Base-by-base conservation (phyloP, 345 rosid genomes). In the Gossypium sturtianum region DNA sequence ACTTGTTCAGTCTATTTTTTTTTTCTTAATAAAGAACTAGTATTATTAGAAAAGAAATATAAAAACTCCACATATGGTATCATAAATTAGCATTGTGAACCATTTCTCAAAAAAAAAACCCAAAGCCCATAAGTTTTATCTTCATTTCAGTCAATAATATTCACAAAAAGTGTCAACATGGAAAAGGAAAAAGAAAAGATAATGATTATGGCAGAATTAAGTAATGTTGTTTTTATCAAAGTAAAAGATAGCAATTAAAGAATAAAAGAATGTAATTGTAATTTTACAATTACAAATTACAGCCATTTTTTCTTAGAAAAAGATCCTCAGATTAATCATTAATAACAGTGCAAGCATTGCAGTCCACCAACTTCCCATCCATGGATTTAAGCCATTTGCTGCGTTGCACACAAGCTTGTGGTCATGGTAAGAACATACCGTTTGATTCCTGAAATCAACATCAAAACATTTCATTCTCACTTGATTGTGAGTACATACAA, bases 391-490 rank as follows among this genome's bases (percentile, higher is more conserved):
- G 70, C 85, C 84, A 43, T 73, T 68, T 15, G 84, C 81, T 78
- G 84, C 89, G 22, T 69, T 69, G 80, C 98, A 94, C 19, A 58
- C 44, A 15, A 94, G 82, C 87, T 82, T 89, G 76, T 82, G 75
- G 43, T 90, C 69, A 71, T 90, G 97, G 75, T 90, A 92, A 3
- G 94, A 84, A 83, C 98, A 94, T 57, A 87, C 93, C 10, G 77
- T 60, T 58, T 77, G 89, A 56, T 86, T 78, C 88, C 97, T 91
- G 82, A 23, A 77, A 34, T 34, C 41, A 34, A 29, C 34, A 29
- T 29, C 34, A 29, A 29, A 29, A 29, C 34, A 29, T 29, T 29
- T 29, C 34, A 29, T 29, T 29, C 34, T 29, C 34, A 29, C 34
- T 29, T 29, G 34, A 29, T 29, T 29, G 5, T 29, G 5, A 29